Evolutionary conservation across 116 monocot species (phyloP).

Genomic region (Posidonia oceanica): DNA sequence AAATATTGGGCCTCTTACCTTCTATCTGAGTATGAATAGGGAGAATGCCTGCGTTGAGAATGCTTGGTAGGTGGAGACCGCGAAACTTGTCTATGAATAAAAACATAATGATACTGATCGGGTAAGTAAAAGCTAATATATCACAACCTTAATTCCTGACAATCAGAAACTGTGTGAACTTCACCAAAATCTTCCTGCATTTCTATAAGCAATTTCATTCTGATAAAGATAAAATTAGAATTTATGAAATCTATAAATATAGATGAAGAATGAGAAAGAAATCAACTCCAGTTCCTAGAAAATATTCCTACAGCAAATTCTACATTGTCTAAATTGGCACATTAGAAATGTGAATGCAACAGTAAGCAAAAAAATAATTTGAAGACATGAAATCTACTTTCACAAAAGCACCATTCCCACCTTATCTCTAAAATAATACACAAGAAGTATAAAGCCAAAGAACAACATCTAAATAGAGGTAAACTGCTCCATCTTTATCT

Average conservation of each 20-base stretch:
- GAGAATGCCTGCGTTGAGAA: constrained; percentile 83
- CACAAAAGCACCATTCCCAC: too few species aligned
- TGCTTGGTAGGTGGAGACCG: constrained; percentile 95
- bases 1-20: constrained; percentile 15
- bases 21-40: constrained; percentile 41
- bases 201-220: not conserved
- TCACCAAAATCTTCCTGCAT: constrained; percentile 3
- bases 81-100: constrained; percentile 84
- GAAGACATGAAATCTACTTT: too few species aligned
- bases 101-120: constrained; percentile 60
- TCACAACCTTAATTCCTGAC: constrained; percentile 11
- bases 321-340: too few species aligned
- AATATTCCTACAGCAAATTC: not conserved
- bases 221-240: constrained; percentile 2
- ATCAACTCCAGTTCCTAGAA: not conserved
- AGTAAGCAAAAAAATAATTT: too few species aligned
- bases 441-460: too few species aligned
- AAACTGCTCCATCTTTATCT: too few species aligned
- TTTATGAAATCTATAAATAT: not conserved
- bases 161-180: constrained; percentile 1
- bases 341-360: too few species aligned
- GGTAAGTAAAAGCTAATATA: constrained; percentile 48
- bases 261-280: not conserved
- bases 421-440: too few species aligned
- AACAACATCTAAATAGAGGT: too few species aligned